A percentile compares a stretch with the other conserved stretches of the same genome.
Evolutionary conservation across 163 green algal genomes (phyloP).

Genomic region (Picocystis sp.): DNA sequence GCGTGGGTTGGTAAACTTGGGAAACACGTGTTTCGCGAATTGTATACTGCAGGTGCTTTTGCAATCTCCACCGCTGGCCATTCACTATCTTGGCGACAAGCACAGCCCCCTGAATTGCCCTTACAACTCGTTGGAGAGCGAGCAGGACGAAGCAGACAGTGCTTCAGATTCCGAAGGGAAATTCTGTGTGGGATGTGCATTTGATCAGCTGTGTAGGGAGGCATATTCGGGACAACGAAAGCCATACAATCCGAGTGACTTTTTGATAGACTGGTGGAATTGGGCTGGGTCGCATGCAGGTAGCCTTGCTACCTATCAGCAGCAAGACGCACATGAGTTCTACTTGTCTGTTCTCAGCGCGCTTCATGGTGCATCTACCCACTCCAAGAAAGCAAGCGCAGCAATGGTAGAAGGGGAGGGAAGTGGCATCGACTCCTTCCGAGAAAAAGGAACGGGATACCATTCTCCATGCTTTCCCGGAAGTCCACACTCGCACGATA

Average conservation of each 20-base stretch:
- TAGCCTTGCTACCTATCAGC: conserved; percentile 31
- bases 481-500: conserved; percentile 1
- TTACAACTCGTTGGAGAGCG: not conserved
- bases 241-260: conserved; percentile 46
- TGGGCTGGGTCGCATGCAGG: conserved; percentile 20
- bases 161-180: not conserved
- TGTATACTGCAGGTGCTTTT: conserved; percentile 62
- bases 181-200: conserved; percentile 18
- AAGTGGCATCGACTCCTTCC: not conserved
- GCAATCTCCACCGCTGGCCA: conserved; percentile 47
- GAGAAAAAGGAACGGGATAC: not conserved
- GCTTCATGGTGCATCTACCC: conserved; percentile 14
- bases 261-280: conserved; percentile 55
- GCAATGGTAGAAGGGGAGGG: not conserved
- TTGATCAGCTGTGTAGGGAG: conserved; percentile 50
- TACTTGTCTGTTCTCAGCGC: conserved; percentile 56
- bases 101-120: conserved; percentile 33
- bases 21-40: conserved; percentile 96
- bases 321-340: conserved; percentile 93
- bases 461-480: not conserved
- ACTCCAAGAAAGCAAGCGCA: not conserved
- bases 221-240: conserved; percentile 38
- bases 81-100: conserved; percentile 47
- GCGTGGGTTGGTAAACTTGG: conserved; percentile 78
- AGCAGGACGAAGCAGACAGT: not conserved